A percentile compares a stretch with the other conserved stretches of the same genome.
These are phyloP conservation scores for Globisporangium abappressorium DNA, from an alignment of 352 stramenopile species.

Conservation along the genomic window DNA sequence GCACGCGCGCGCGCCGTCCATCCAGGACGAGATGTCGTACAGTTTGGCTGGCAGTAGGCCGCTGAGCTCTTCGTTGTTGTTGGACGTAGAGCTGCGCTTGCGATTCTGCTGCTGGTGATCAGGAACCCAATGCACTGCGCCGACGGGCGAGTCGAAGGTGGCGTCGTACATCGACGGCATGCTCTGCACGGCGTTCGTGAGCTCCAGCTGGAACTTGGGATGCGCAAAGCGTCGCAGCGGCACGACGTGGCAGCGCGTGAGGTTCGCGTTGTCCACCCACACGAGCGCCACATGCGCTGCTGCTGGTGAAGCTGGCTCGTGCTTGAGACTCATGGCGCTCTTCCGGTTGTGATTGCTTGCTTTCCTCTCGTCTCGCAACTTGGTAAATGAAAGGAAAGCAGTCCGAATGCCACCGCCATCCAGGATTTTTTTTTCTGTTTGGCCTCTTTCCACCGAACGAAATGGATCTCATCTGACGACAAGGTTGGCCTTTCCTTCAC, in stretches of 20 bases:
- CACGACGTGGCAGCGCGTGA: slow-evolving; percentile 26
- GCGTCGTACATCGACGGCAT: slow-evolving; percentile 24
- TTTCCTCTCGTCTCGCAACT: too few relatives aligned
- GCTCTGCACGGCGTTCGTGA: slow-evolving; percentile 26
- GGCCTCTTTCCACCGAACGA: too few relatives aligned
- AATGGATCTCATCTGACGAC: too few relatives aligned
- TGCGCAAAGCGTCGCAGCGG: slow-evolving; percentile 12
- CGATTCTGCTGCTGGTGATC: not conserved
- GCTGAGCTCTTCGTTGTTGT: not conserved
- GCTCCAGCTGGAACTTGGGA: slow-evolving; percentile 15
- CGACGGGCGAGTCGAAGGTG: slow-evolving; percentile 22
- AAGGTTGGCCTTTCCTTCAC: too few relatives aligned
- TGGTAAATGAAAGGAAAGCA: too few relatives aligned
- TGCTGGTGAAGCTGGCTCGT: not conserved
- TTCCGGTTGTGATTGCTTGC: too few relatives aligned
- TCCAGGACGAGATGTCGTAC: slow-evolving; percentile 20
- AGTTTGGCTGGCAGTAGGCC: not conserved
- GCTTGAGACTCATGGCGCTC: slow-evolving; percentile 1
- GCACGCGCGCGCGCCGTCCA: slow-evolving; percentile 14
- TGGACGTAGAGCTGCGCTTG: not conserved
- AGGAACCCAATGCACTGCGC: slow-evolving; percentile 18
- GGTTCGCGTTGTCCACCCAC: slow-evolving; percentile 29
- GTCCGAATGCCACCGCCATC: too few relatives aligned
- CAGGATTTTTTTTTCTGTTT: too few relatives aligned
- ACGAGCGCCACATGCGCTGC: slow-evolving; percentile 15